Percentiles rank a stretch among this genome's conserved stretches.
These are phyloP conservation scores for Guillardia theta DNA, from an alignment of 78 protist genomes.

Conservation along the genomic window DNA sequence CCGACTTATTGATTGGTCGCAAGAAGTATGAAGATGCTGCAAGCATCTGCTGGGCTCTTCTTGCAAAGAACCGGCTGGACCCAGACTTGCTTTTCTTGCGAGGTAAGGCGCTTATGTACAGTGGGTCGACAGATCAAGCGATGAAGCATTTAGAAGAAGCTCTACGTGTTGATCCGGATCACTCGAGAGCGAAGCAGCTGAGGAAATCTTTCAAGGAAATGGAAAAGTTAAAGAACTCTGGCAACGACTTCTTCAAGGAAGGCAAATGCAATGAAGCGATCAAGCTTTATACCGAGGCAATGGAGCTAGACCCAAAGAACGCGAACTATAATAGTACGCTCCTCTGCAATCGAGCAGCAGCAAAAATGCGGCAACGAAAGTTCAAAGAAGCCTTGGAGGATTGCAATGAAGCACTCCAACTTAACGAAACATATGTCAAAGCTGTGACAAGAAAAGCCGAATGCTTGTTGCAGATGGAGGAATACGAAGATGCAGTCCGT, in stretches of 20 bases:
- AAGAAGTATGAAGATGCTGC: not conserved
- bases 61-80: not conserved
- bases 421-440: not conserved
- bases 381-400: not conserved
- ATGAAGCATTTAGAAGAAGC: constrained; percentile 28
- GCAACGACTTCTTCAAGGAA: not conserved
- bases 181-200: not conserved
- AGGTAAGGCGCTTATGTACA: constrained; percentile 14
- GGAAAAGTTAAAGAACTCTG: not conserved
- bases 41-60: not conserved
- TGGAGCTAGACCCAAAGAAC: not conserved
- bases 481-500: not conserved
- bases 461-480: not conserved
- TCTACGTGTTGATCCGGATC: not conserved
- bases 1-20: not conserved
- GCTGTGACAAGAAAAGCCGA: not conserved
- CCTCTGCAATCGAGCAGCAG: constrained; percentile 35
- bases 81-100: constrained; percentile 10
- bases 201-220: not conserved
- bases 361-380: not conserved
- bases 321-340: not conserved
- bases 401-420: not conserved
- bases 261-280: constrained; percentile 20
- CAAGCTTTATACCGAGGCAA: not conserved
- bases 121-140: not conserved